Evolutionary conservation across 2,329 filamentous ascomycete species (phyloP).

Genomic region (Beauveria australis): DNA sequence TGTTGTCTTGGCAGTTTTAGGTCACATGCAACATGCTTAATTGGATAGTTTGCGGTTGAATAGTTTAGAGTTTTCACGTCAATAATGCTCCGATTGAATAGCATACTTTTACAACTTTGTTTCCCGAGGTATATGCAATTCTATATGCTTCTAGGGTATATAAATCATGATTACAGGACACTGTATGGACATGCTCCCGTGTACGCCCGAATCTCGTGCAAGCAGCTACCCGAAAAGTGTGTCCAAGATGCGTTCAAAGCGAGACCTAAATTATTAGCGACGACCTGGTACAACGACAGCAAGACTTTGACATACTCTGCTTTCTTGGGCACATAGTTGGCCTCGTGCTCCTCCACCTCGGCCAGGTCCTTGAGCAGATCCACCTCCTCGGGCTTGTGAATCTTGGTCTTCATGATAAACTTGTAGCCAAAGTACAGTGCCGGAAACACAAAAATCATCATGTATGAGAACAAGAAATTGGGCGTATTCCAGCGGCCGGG

Average conservation of each 20-base stretch:
- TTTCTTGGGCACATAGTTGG: constrained; percentile 45
- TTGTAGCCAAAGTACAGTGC: constrained; percentile 66
- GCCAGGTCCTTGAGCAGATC: constrained; percentile 56
- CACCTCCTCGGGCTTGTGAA: constrained; percentile 47
- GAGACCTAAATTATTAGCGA: constrained; percentile 1
- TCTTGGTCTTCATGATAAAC: constrained; percentile 53
- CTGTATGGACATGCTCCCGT: not conserved
- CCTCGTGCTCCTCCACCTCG: constrained; percentile 60
- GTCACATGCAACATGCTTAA: no score
- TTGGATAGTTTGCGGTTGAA: not conserved
- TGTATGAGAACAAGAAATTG: constrained; percentile 70
- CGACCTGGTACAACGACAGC: not conserved
- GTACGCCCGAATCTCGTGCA: not conserved
- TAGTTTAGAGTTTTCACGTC: no score
- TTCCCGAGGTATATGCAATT: not conserved
- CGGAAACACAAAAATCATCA: constrained; percentile 65
- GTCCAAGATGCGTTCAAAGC: constrained; percentile 17
- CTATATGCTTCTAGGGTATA: not conserved
- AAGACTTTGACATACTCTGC: constrained; percentile 36
- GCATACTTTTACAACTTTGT: no score
- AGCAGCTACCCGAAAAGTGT: constrained; percentile 14
- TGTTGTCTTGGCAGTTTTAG: no score
- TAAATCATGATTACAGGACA: not conserved
- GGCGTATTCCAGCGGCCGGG: constrained; percentile 59
- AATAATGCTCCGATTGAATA: no score